A percentile compares a stretch with the other conserved stretches of the same genome.
Conservation (phyloP, 306 rosid species). For the Medicago arabica region DNA sequence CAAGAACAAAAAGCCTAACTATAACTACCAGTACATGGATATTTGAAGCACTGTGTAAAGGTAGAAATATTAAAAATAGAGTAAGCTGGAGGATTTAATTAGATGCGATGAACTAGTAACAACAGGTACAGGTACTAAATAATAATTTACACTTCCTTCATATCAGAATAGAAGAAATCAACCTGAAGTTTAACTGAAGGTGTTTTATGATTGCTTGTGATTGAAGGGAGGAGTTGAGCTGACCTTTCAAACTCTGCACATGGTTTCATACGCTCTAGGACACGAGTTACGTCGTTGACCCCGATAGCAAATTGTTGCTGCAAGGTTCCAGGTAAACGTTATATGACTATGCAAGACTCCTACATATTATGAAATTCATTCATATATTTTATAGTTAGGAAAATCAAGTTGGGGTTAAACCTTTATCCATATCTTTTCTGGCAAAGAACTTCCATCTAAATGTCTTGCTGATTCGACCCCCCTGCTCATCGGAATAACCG, state of each 20-base stretch:
- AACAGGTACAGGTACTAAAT: constrained; percentile 3
- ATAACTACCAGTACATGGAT: background rate
- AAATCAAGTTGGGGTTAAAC: constrained; percentile 42
- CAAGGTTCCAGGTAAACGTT: constrained; percentile 32
- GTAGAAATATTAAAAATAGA: background rate
- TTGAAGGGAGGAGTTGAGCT: constrained; percentile 27
- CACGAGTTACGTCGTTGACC: constrained; percentile 81
- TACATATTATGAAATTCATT: background rate
- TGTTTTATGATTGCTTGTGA: constrained; percentile 40
- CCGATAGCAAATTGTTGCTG: constrained; percentile 86
- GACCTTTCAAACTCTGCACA: constrained; percentile 39
- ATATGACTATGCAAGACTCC: background rate
- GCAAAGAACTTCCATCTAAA: constrained; percentile 57
- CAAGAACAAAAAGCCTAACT: background rate
- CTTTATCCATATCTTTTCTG: constrained; percentile 87
- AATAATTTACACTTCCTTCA: background rate
- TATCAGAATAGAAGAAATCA: constrained; percentile 24
- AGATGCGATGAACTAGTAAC: constrained; percentile 26
- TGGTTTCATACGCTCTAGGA: constrained; percentile 84
- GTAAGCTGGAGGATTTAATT: background rate
- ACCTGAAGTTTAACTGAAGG: constrained; percentile 68
- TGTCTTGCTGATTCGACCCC: constrained; percentile 57
- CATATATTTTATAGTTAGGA: background rate
- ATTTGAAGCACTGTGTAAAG: background rate
- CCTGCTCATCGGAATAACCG: constrained; percentile 48